These are phyloP conservation scores for Solanum rostratum DNA, from an alignment of 257 asterid genomes.

Conservation along the genomic window DNA sequence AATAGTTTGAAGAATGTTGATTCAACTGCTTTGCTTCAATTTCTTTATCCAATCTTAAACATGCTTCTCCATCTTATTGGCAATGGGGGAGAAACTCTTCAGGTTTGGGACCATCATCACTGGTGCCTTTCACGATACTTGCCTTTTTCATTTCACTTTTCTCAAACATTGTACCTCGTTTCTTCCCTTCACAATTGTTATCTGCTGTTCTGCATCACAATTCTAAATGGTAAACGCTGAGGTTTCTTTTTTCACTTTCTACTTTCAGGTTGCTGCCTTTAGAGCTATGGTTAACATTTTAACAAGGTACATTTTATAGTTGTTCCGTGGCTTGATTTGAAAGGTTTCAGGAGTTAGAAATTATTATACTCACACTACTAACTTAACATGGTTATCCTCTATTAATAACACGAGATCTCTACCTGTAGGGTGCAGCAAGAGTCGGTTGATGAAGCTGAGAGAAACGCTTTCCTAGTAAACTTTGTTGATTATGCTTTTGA, in stretches of 20 bases:
- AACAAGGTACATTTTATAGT: slow-evolving; percentile 52
- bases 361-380: background rate
- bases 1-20: slow-evolving; percentile 98
- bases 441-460: slow-evolving; percentile 95
- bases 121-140: background rate
- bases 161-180: background rate
- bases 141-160: background rate
- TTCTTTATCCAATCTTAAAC: slow-evolving; percentile 93
- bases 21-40: slow-evolving; percentile 96
- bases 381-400: background rate
- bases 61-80: slow-evolving; percentile 99
- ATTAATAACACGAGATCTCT: background rate
- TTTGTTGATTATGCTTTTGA: slow-evolving; percentile 92
- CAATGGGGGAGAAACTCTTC: slow-evolving; percentile 97
- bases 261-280: slow-evolving; percentile 94
- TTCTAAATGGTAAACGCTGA: background rate
- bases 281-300: slow-evolving; percentile 99
- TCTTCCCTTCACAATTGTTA: background rate
- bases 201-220: background rate
- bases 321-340: background rate
- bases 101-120: slow-evolving; percentile 33
- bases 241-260: slow-evolving; percentile 4
- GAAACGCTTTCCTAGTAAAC: slow-evolving; percentile 85
- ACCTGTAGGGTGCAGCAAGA: slow-evolving; percentile 84
- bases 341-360: background rate